Base-by-base conservation (phyloP, 2,329 filamentous ascomycete genomes). In the Zymoseptoria pseudotritici region DNA sequence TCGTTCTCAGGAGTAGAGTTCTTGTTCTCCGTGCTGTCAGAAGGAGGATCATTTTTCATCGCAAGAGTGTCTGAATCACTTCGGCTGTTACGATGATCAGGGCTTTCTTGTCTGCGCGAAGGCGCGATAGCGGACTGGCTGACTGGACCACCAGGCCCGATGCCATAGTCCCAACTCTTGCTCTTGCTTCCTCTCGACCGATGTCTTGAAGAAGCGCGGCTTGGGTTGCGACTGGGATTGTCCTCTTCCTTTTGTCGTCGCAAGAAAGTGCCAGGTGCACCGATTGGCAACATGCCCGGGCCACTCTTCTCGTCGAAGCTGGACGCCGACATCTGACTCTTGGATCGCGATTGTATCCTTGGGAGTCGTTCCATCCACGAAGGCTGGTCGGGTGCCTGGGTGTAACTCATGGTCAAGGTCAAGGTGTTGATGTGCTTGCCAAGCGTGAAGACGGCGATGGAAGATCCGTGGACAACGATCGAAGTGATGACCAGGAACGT, bases 391-490 rank as follows among this genome's bases (percentile, higher is more conserved):
- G 89, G 89, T 19, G 87, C 91, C 62, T 88, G 85, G 0, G 94
- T 99, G 77, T 97, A 99, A 0, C 94, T 97, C 84, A 99, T 90
- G 58, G 94, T 97, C 62, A 99, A 81, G 0, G 90, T 92, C 66
- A 99, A 78, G 0, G 94, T 97, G 77, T 97, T 97, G 83, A 99
- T 99, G 62, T 90, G 92, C 76, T 97, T 99, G 69, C 94, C 94
- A 1, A 99, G 84, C 0, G 94, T 97, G 70, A 99, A 99, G 8
- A 99, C 94, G 4, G 94, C 94, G 67, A 99, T 89, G 0, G 94
- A 97, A n/a, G 94, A 97, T 21, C 94, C 94, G 70, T 99, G 94
- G 1, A 99, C 90, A 46, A 97, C 77, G 69, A 99, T 99, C 11
- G 94, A 99, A 3, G 89, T 83, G 57, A 99, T 90, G 62, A 99